Percentiles rank a stretch among this genome's conserved stretches.
Conservation (phyloP, 2,329 filamentous ascomycete genomes). For the Colletotrichum sp. region DNA sequence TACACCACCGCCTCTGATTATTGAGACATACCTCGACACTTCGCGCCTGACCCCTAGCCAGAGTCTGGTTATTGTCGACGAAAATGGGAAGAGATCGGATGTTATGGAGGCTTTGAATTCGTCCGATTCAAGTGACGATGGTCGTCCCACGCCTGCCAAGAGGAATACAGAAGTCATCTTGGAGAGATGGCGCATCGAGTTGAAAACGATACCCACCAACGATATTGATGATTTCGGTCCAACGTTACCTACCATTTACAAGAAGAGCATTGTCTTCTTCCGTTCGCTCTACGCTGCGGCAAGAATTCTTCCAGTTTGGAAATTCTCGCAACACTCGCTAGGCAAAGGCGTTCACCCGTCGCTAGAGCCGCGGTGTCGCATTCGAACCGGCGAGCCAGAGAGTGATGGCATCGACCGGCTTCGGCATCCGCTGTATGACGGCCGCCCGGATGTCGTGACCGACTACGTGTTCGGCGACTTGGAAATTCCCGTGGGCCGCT, state of each 20-base stretch:
- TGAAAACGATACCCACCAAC: slow-evolving; percentile 66
- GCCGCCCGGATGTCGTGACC: slow-evolving; percentile 68
- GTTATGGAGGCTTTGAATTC: slow-evolving; percentile 81
- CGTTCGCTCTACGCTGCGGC: slow-evolving; percentile 84
- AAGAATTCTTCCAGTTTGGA: slow-evolving; percentile 85
- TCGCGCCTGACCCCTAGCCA: slow-evolving; percentile 82
- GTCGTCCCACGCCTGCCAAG: slow-evolving; percentile 33
- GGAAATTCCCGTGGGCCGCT: slow-evolving; percentile 83
- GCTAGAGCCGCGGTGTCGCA: slow-evolving; percentile 81
- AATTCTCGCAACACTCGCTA: slow-evolving; percentile 75
- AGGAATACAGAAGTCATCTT: slow-evolving; percentile 78
- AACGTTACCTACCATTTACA: slow-evolving; percentile 87
- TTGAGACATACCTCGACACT: slow-evolving; percentile 89
- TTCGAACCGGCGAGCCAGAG: slow-evolving; percentile 66
- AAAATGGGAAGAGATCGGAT: slow-evolving; percentile 91
- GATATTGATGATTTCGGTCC: slow-evolving; percentile 62
- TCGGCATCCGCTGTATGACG: slow-evolving; percentile 71
- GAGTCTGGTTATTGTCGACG: slow-evolving; percentile 85
- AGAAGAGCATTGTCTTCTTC: slow-evolving; percentile 95
- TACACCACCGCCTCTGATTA: slow-evolving; percentile 81
- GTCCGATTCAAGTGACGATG: slow-evolving; percentile 58
- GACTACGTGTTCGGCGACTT: slow-evolving; percentile 83
- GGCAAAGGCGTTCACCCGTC: slow-evolving; percentile 71
- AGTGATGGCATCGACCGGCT: slow-evolving; percentile 70
- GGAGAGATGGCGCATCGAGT: slow-evolving; percentile 88